phyloP scores from a whole-genome alignment of 345 rosid species.

The Rhodomyrtus tomentosa region DNA sequence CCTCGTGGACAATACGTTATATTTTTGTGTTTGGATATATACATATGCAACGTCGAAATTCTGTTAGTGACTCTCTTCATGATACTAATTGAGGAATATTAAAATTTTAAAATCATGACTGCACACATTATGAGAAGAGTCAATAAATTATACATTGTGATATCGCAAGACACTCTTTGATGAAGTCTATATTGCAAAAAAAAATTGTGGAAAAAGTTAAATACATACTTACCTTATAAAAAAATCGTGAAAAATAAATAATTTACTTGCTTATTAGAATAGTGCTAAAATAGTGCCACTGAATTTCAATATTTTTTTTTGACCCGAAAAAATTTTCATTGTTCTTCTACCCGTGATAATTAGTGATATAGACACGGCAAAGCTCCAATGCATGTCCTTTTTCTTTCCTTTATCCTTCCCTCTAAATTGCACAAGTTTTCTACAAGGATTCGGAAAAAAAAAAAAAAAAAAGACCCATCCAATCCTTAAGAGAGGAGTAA shows the following conservation, averaged over 20 bases:
- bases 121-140: neutral
- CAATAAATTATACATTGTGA: neutral
- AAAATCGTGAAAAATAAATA: neutral
- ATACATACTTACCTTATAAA: no score
- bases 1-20: neutral
- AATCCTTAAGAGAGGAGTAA: neutral
- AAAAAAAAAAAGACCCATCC: neutral
- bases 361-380: neutral
- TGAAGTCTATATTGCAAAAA: no score
- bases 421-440: neutral
- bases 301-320: neutral
- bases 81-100: neutral
- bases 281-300: neutral
- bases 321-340: no score
- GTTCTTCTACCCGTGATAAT: neutral
- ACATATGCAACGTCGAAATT: no score
- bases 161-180: neutral
- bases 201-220: no score
- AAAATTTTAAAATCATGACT: no score
- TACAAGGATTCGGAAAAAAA: neutral
- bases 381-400: neutral
- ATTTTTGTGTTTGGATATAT: no score
- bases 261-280: neutral
- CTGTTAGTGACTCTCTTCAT: neutral
- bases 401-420: neutral